Conservation (phyloP, 2,329 filamentous ascomycete genomes). For the Diplocarpon mali region DNA sequence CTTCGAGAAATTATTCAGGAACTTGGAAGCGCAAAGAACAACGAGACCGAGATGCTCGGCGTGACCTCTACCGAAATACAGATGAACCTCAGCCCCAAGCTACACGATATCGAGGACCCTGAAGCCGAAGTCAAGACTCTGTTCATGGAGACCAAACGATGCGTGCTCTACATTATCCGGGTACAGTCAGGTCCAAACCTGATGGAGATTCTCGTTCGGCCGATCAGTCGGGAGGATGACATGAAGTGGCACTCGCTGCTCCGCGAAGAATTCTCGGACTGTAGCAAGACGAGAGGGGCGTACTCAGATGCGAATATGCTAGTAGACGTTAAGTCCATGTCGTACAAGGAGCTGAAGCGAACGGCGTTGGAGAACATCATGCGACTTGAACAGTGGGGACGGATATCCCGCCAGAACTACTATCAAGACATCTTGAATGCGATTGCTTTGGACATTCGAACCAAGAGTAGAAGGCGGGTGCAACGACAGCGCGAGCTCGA, state of each 20-base stretch:
- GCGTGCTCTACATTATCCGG: slow-evolving; percentile 93
- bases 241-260: slow-evolving; percentile 76
- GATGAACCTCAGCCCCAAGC: slow-evolving; percentile 78
- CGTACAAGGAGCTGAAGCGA: slow-evolving; percentile 84
- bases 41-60: slow-evolving; percentile 84
- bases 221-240: slow-evolving; percentile 78
- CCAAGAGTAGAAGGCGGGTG: slow-evolving; percentile 85
- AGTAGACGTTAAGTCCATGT: slow-evolving; percentile 80
- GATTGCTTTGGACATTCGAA: slow-evolving; percentile 92
- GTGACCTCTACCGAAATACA: slow-evolving; percentile 77
- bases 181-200: slow-evolving; percentile 86
- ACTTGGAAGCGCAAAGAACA: slow-evolving; percentile 89
- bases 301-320: slow-evolving; percentile 78
- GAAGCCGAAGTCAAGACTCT: slow-evolving; percentile 85
- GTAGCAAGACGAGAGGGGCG: slow-evolving; percentile 62
- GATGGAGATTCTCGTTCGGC: slow-evolving; percentile 91
- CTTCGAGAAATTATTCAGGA: slow-evolving; percentile 88
- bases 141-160: slow-evolving; percentile 97
- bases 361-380: slow-evolving; percentile 92
- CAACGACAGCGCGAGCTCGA: slow-evolving; percentile 89
- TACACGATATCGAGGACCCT: slow-evolving; percentile 84
- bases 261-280: slow-evolving; percentile 66
- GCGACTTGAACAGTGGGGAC: slow-evolving; percentile 72
- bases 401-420: slow-evolving; percentile 76
- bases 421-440: slow-evolving; percentile 98